Percentiles rank a stretch among this genome's conserved stretches.
Conservation (phyloP, 768 basidiomycete species). For the Mycena amicta region DNA sequence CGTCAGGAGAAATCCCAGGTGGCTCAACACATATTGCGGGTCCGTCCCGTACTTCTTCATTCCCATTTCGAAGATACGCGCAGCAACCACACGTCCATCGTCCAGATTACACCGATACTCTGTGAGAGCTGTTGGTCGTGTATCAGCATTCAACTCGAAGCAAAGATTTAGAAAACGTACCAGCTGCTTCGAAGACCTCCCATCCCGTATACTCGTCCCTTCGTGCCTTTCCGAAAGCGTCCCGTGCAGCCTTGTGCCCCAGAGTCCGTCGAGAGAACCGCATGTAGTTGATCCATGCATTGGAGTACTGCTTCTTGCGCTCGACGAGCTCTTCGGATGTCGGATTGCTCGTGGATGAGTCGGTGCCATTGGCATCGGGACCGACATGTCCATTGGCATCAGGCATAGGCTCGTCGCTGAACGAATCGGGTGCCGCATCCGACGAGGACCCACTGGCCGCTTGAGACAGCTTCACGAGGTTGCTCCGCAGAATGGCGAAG, state of each 20-base stretch:
- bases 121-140: conserved; percentile 69
- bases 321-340: conserved; percentile 49
- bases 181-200: conserved; percentile 93
- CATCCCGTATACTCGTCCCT: conserved; percentile 77
- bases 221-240: conserved; percentile 80
- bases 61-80: conserved; percentile 92
- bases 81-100: conserved; percentile 66
- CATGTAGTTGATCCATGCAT: conserved; percentile 91
- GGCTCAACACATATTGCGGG: conserved; percentile 82
- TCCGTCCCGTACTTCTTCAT: conserved; percentile 82
- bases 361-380: neutral
- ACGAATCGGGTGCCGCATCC: neutral
- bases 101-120: conserved; percentile 88
- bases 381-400: neutral
- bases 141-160: conserved; percentile 1
- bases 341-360: no score
- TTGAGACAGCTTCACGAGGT: conserved; percentile 65
- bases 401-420: neutral
- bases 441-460: conserved; percentile 40
- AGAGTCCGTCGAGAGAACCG: conserved; percentile 87
- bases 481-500: conserved; percentile 60
- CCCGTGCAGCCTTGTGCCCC: conserved; percentile 77
- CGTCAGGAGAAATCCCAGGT: conserved; percentile 90
- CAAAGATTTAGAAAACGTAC: conserved; percentile 42
- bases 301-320: conserved; percentile 68